Base-by-base conservation (phyloP, 768 basidiomycete genomes). In the Termitomyces eurrhizus region DNA sequence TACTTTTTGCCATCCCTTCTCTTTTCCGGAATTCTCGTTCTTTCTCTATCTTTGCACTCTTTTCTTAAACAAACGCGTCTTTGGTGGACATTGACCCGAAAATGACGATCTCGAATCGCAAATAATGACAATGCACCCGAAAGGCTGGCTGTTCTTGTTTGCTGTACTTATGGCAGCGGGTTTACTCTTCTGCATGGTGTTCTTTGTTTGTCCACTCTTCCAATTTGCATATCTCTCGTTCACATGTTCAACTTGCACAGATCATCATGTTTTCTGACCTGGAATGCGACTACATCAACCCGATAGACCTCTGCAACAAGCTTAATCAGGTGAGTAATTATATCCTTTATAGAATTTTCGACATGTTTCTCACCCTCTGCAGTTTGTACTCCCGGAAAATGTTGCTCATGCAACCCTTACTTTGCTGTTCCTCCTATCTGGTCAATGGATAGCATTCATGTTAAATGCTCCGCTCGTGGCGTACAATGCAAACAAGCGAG, bases 191-290 rank as follows among this genome's bases (percentile, higher is more conserved):
- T 97, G 95, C 67, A 95, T 95, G 90, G 97, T 99, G 72, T 99
- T 98, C 83, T 99, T 97, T 77, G 96, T 98, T 69, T 75, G 93
- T 89, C 48, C 26, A 16, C 18, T 46, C 6, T 35, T 13, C 35
- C n/a, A 16, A 29, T 54, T 58, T 56, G 50, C 44, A 48, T 56
- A 51, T 33, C 18, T 39, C 36, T 41, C 24, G 45, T 56, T 57
- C 41, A 52, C 26, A 56, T 37, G 41, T 42, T 21, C 54, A 33
- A 37, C n/a, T 48, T 36, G 39, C 37, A 52, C 67, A 98, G 96
- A 98, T 99, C 70, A 98, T 99, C 81, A 98, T 98, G 96, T 98
- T 98, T 82, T 97, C 95, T 48, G 97, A 98, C 79, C 80, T 98
- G 72, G 96, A 98, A 78, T 97, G 94, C 81, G 95, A 97, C 83